Percentiles rank a stretch among this genome's conserved stretches.
Evolutionary conservation across 2,329 filamentous ascomycete species (phyloP).

Genomic region (Colletotrichum graminicola): DNA sequence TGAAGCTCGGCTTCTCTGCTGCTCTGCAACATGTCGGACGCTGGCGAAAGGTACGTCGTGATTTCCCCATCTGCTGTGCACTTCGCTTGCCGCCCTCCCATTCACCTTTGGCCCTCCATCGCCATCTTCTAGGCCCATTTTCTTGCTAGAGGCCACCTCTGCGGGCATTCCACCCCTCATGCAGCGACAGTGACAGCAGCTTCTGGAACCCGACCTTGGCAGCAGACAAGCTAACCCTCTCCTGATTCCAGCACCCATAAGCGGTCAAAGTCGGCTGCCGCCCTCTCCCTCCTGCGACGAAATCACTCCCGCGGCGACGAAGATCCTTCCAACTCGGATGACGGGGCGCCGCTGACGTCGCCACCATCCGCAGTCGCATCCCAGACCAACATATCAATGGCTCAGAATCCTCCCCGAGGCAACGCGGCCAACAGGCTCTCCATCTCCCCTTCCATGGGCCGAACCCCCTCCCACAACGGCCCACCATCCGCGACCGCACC

Average conservation of each 20-base stretch:
- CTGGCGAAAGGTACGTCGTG: conserved; percentile 51
- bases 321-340: conserved; percentile 63
- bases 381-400: conserved; percentile 51
- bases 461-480: conserved; percentile 55
- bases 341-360: conserved; percentile 55
- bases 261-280: conserved; percentile 66
- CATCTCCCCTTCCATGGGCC: conserved; percentile 56
- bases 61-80: conserved; percentile 16
- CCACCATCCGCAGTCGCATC: conserved; percentile 52
- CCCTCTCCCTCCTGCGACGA: conserved; percentile 67
- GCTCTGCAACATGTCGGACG: conserved; percentile 51
- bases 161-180: conserved; percentile 17
- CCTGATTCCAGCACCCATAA: conserved; percentile 57
- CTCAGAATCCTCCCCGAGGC: conserved; percentile 54
- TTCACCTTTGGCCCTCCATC: not conserved
- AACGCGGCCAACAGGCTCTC: conserved; percentile 62
- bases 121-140: conserved; percentile 14
- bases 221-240: conserved; percentile 31
- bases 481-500: conserved; percentile 34
- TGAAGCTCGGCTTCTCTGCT: conserved; percentile 31
- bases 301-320: conserved; percentile 65
- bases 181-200: conserved; percentile 19
- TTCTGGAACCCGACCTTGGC: conserved; percentile 24
- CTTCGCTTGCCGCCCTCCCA: conserved; percentile 15
- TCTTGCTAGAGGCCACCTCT: conserved; percentile 34